These are phyloP conservation scores for Sarocladium strictum DNA, from an alignment of 2,329 filamentous ascomycete species.

Conservation along the genomic window DNA sequence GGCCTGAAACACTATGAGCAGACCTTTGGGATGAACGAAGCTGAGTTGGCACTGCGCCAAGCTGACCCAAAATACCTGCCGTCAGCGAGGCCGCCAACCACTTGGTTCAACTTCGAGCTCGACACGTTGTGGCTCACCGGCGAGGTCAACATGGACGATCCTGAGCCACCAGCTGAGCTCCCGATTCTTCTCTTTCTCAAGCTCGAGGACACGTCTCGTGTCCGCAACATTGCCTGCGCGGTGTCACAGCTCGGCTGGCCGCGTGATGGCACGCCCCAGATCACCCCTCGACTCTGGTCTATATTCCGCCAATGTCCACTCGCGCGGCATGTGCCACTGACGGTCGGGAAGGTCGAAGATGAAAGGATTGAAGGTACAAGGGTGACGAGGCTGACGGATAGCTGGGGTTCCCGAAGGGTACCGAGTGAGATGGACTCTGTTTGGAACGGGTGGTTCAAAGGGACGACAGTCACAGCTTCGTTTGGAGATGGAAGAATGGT, in stretches of 20 bases:
- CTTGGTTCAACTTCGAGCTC: constrained; percentile 41
- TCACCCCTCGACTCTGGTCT: constrained; percentile 43
- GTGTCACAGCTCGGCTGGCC: constrained; percentile 39
- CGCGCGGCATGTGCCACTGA: constrained; percentile 31
- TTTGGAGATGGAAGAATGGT: constrained; percentile 37
- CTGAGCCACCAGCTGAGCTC: constrained; percentile 15
- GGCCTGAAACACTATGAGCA: constrained; percentile 38
- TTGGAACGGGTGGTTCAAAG: constrained; percentile 40
- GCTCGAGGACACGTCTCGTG: constrained; percentile 35
- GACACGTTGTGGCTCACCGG: constrained; percentile 43
- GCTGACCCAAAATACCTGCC: constrained; percentile 35
- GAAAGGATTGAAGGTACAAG: constrained; percentile 19
- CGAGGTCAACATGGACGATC: constrained; percentile 41
- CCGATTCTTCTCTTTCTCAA: constrained; percentile 44
- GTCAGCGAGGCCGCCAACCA: constrained; percentile 28
- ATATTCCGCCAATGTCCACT: constrained; percentile 38
- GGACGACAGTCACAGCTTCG: constrained; percentile 31
- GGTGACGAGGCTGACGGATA: constrained; percentile 1
- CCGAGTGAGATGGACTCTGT: constrained; percentile 40
- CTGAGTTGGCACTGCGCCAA: neutral
- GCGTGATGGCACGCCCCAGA: constrained; percentile 34
- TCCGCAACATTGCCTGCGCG: constrained; percentile 36
- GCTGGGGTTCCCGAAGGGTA: constrained; percentile 21
- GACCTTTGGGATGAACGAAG: constrained; percentile 27
- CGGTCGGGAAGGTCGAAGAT: constrained; percentile 32